These are phyloP conservation scores for Ophiostoma piceae DNA, from an alignment of 2,329 filamentous ascomycete species.

Conservation along the genomic window DNA sequence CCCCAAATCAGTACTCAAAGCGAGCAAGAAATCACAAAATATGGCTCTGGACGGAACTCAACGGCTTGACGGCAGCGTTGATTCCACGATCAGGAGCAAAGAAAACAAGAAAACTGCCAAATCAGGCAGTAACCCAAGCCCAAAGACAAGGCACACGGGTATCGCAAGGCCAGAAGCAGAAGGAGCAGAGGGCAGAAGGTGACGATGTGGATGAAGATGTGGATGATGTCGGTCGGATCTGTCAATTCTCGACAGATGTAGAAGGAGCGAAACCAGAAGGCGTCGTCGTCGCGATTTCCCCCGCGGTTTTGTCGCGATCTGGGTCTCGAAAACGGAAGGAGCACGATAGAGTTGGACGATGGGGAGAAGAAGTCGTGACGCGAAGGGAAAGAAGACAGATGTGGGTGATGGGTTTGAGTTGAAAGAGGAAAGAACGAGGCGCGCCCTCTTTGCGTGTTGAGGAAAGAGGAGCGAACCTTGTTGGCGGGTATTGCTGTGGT, in stretches of 20 bases:
- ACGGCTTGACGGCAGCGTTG: neutral
- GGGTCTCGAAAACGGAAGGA: neutral
- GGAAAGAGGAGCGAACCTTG: neutral
- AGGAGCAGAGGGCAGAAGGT: neutral
- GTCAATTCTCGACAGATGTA: neutral
- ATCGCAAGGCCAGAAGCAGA: neutral
- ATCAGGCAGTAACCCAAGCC: slow-evolving; percentile 1
- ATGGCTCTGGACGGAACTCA: neutral
- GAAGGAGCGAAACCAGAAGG: neutral
- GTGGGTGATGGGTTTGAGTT: neutral
- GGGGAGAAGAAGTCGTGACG: neutral
- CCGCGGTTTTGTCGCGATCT: neutral
- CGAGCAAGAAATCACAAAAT: neutral
- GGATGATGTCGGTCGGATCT: neutral
- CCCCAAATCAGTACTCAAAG: neutral
- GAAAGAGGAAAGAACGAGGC: slow-evolving; percentile 12
- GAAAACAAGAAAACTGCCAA: neutral
- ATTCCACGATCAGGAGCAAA: neutral
- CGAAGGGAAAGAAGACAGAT: neutral
- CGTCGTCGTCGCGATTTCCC: neutral
- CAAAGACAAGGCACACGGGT: neutral
- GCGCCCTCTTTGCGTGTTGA: neutral
- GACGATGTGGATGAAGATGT: neutral
- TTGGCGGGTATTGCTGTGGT: neutral
- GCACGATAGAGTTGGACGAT: neutral